Percentiles rank a stretch among this genome's conserved stretches.
These are phyloP conservation scores for Colletotrichum eremochloae DNA, from an alignment of 2,329 filamentous ascomycete species.

Conservation along the genomic window DNA sequence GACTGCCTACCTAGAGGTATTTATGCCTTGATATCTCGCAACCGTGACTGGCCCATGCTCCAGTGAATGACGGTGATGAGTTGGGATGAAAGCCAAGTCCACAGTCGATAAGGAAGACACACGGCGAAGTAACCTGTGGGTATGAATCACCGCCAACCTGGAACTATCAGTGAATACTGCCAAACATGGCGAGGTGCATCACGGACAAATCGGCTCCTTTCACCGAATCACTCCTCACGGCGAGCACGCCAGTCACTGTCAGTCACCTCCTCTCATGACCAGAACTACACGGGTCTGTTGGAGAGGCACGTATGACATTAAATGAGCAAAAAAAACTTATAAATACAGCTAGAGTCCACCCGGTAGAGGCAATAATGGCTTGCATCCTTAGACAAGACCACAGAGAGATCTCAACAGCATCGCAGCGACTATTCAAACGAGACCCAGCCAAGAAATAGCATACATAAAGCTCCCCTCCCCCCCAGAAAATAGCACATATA, in stretches of 20 bases:
- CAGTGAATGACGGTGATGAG: neutral
- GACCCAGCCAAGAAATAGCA: neutral
- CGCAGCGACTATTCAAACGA: neutral
- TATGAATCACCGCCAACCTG: neutral
- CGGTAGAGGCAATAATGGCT: neutral
- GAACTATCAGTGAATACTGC: neutral
- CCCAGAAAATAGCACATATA: neutral
- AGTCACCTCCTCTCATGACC: too few relatives aligned
- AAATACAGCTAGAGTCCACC: neutral
- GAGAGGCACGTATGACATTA: neutral
- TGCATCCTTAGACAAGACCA: neutral
- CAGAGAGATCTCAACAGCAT: neutral
- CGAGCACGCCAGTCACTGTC: neutral
- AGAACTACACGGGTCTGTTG: neutral
- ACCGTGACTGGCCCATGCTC: neutral
- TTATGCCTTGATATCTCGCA: neutral
- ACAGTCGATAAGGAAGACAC: neutral
- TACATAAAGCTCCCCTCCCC: too few relatives aligned
- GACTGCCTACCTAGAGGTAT: too few relatives aligned
- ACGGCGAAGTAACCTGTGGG: too few relatives aligned
- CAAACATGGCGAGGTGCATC: neutral
- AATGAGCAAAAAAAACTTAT: neutral
- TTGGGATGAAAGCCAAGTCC: neutral
- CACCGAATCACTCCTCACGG: neutral
- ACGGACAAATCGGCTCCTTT: neutral